Conservation (phyloP, 208 protist genomes). For the Naegleria fowleri region DNA sequence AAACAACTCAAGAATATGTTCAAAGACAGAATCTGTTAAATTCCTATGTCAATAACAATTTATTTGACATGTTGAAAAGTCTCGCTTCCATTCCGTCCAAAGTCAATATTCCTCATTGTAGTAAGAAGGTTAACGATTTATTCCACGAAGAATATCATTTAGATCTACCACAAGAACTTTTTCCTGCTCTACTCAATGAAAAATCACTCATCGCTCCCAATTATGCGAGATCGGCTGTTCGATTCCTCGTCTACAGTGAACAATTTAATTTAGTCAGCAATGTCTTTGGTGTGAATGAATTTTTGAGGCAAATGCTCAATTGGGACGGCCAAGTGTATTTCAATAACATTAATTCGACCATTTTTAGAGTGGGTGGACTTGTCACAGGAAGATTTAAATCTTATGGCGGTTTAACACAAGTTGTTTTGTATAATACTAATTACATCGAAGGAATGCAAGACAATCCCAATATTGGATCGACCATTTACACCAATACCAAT, state of each 20-base stretch:
- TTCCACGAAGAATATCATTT: background rate
- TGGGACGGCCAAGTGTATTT: background rate
- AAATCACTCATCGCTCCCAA: background rate
- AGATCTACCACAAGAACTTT: background rate
- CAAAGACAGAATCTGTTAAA: background rate
- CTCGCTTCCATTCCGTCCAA: background rate
- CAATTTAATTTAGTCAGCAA: background rate
- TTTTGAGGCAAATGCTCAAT: background rate
- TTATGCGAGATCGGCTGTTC: background rate
- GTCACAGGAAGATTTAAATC: background rate
- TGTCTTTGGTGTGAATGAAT: background rate
- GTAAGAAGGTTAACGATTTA: background rate
- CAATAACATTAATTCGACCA: background rate
- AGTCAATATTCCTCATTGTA: background rate
- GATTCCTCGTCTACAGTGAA: background rate
- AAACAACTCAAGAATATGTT: background rate
- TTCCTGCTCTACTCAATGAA: background rate
- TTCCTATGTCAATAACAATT: background rate
- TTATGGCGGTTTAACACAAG: background rate
- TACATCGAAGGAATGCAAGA: background rate
- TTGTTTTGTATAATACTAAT: background rate
- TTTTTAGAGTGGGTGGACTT: background rate
- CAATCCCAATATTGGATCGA: background rate
- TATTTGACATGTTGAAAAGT: background rate
- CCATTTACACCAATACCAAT: background rate